Evolutionary conservation across 2,329 filamentous ascomycete species (phyloP).

Genomic region (Zarea fungicola): DNA sequence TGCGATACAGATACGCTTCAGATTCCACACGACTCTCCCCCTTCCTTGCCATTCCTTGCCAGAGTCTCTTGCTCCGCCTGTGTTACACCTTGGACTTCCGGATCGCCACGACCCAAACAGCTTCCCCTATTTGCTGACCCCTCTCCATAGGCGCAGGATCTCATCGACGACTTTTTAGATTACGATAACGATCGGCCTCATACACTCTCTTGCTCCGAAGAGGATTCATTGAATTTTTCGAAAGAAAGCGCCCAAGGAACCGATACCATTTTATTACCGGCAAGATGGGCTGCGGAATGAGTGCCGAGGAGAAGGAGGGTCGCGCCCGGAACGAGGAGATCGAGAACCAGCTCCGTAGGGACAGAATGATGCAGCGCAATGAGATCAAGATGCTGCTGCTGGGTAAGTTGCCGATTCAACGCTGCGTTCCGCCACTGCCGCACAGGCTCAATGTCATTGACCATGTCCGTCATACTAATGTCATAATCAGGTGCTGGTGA

Average conservation of each 20-base stretch:
- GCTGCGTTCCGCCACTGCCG: background rate
- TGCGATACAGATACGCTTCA: no score
- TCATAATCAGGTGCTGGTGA: conserved; percentile 68
- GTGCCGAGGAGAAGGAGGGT: conserved; percentile 99
- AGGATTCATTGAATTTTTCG: conserved; percentile 7
- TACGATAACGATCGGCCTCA: background rate
- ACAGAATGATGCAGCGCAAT: conserved; percentile 98
- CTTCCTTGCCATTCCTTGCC: background rate
- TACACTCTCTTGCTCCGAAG: conserved; percentile 4
- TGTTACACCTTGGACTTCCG: background rate
- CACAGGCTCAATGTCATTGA: background rate
- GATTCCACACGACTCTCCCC: no score
- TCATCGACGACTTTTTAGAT: conserved; percentile 4
- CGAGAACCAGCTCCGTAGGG: conserved; percentile 97
- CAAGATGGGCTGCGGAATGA: conserved; percentile 99
- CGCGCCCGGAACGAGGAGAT: conserved; percentile 99
- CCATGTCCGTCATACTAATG: background rate
- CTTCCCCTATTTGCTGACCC: conserved; percentile 15
- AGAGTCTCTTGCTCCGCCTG: conserved; percentile 1
- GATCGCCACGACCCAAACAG: background rate
- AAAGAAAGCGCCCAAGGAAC: conserved; percentile 8
- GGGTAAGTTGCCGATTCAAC: conserved; percentile 54
- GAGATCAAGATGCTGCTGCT: conserved; percentile 99
- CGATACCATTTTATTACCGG: conserved; percentile 30
- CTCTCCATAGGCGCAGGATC: conserved; percentile 6